Conservation (phyloP, 2,329 filamentous ascomycete species). For the Eutypa lata region DNA sequence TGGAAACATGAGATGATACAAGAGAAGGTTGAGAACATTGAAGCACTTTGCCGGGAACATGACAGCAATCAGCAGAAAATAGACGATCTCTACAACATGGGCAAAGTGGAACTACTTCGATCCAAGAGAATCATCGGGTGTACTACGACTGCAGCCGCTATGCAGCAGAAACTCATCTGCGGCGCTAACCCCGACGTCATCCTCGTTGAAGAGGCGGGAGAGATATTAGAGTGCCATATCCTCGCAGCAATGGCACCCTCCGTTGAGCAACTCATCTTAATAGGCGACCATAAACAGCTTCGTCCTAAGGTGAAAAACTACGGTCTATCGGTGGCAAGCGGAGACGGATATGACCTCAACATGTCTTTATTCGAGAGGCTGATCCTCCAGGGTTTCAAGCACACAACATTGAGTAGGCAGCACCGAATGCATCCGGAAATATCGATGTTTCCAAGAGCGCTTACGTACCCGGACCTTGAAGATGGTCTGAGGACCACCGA, state of each 20-base stretch:
- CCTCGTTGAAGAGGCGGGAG: constrained; percentile 65
- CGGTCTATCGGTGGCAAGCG: constrained; percentile 58
- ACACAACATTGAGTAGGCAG: constrained; percentile 56
- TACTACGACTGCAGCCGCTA: constrained; percentile 68
- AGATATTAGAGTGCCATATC: constrained; percentile 38
- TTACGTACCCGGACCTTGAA: constrained; percentile 61
- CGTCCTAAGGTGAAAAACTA: constrained; percentile 62
- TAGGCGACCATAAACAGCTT: constrained; percentile 72
- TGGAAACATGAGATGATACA: constrained; percentile 44
- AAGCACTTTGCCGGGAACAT: constrained; percentile 33
- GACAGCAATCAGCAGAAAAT: constrained; percentile 38
- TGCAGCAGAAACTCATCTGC: constrained; percentile 50
- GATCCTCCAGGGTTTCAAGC: constrained; percentile 50
- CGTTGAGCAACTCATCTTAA: constrained; percentile 63
- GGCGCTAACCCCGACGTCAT: constrained; percentile 54
- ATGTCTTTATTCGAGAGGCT: constrained; percentile 67
- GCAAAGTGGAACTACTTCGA: constrained; percentile 38
- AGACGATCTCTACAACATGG: constrained; percentile 39
- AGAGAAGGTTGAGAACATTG: constrained; percentile 45
- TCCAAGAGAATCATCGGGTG: constrained; percentile 60
- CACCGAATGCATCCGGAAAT: constrained; percentile 70
- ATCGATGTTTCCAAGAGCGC: constrained; percentile 50
- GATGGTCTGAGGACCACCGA: constrained; percentile 48
- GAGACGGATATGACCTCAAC: constrained; percentile 65
- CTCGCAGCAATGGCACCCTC: constrained; percentile 54